These are phyloP conservation scores for Fusarium penzigii DNA, from an alignment of 2,329 filamentous ascomycete species.

Conservation along the genomic window DNA sequence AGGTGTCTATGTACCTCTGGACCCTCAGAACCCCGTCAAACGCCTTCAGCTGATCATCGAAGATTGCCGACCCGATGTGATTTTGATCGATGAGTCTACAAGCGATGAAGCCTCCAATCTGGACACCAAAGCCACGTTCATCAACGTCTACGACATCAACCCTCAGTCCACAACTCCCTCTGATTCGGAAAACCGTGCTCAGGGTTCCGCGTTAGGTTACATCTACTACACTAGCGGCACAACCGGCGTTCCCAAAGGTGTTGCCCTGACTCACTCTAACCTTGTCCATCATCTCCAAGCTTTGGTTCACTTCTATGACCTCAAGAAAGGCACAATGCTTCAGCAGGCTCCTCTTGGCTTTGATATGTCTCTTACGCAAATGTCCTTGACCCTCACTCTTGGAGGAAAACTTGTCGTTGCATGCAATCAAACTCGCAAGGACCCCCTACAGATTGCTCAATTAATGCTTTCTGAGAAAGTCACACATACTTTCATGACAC, in stretches of 20 bases:
- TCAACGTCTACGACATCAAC: not conserved
- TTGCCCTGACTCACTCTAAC: slow-evolving; percentile 33
- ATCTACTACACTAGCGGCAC: slow-evolving; percentile 36
- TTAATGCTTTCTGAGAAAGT: slow-evolving; percentile 5
- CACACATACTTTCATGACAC: slow-evolving; percentile 9
- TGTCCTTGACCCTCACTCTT: slow-evolving; percentile 1
- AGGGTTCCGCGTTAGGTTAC: not conserved
- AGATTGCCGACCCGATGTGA: slow-evolving; percentile 26
- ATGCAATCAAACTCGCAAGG: not conserved
- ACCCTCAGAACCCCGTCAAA: slow-evolving; percentile 28
- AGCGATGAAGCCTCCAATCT: not conserved
- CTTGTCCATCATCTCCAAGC: slow-evolving; percentile 32
- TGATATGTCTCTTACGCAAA: slow-evolving; percentile 11
- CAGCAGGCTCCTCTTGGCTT: slow-evolving; percentile 16
- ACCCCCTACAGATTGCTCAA: slow-evolving; percentile 2
- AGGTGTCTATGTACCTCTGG: slow-evolving; percentile 42
- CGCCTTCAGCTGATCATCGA: slow-evolving; percentile 33
- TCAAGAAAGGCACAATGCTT: slow-evolving; percentile 31
- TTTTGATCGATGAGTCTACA: not conserved
- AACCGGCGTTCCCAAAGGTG: slow-evolving; percentile 43
- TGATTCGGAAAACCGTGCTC: not conserved
- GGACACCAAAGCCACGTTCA: not conserved
- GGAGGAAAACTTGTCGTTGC: slow-evolving; percentile 11
- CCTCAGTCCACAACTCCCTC: not conserved
- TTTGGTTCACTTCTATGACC: slow-evolving; percentile 9